Conservation (phyloP, 2,329 filamentous ascomycete species). For the Fusarium brachygibbosum region DNA sequence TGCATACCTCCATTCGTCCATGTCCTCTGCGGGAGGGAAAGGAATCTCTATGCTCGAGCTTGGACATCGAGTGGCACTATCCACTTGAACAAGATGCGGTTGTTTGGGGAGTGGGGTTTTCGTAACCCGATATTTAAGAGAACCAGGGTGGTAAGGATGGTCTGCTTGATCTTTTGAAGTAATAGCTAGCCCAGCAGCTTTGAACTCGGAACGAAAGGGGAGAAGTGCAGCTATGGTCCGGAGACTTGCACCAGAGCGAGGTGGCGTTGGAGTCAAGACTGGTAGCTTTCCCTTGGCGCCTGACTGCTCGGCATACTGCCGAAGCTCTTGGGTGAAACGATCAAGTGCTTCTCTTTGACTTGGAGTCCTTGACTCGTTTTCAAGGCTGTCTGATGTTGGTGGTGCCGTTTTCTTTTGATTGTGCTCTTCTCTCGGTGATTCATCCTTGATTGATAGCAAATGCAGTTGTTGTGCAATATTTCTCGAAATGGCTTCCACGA, state of each 20-base stretch:
- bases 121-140: conserved; percentile 23
- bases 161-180: conserved; percentile 64
- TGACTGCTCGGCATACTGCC: conserved; percentile 52
- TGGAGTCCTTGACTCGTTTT: conserved; percentile 57
- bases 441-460: conserved; percentile 53
- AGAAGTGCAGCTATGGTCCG: conserved; percentile 67
- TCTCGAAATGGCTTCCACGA: conserved; percentile 61
- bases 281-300: conserved; percentile 56
- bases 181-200: conserved; percentile 67
- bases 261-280: conserved; percentile 57
- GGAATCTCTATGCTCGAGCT: conserved; percentile 52
- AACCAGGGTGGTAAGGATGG: conserved; percentile 5
- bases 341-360: conserved; percentile 60
- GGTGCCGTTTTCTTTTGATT: background rate
- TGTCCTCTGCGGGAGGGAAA: conserved; percentile 49
- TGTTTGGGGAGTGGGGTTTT: conserved; percentile 7
- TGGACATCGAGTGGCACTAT: conserved; percentile 47
- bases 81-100: conserved; percentile 47
- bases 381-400: conserved; percentile 3
- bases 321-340: conserved; percentile 52
- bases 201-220: conserved; percentile 67
- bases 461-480: conserved; percentile 62
- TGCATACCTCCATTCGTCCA: conserved; percentile 54
- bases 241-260: conserved; percentile 59
- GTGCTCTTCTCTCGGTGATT: background rate